phyloP scores from a whole-genome alignment of 371 early-diverging fungal species.

The Mortierella sp. region DNA sequence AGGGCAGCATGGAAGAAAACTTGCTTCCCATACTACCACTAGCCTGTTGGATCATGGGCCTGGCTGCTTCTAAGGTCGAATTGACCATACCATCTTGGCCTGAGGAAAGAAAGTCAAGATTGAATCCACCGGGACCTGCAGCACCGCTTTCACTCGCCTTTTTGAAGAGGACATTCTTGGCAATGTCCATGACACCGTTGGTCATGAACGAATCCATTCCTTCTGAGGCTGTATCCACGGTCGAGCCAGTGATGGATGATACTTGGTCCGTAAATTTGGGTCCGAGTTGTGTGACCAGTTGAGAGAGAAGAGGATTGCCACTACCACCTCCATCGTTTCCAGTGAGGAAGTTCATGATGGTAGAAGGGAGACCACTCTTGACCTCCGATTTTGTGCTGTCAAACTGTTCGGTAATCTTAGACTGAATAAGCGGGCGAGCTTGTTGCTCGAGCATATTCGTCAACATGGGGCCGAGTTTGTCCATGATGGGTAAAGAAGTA shows the following conservation, averaged over 20 bases:
- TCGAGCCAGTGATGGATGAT: slow-evolving; percentile 24
- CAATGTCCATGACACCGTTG: slow-evolving; percentile 46
- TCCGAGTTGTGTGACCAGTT: slow-evolving; percentile 25
- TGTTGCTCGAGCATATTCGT: slow-evolving; percentile 37
- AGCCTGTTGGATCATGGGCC: slow-evolving; percentile 47
- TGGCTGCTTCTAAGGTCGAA: slow-evolving; percentile 34
- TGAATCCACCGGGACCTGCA: slow-evolving; percentile 25
- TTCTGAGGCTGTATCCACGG: slow-evolving; percentile 46
- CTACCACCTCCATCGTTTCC: slow-evolving; percentile 14
- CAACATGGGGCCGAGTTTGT: slow-evolving; percentile 27
- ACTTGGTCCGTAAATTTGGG: slow-evolving; percentile 17
- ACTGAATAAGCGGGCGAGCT: slow-evolving; percentile 45
- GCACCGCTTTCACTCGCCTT: slow-evolving; percentile 6
- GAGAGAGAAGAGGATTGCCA: slow-evolving; percentile 23
- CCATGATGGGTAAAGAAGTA: slow-evolving; percentile 18
- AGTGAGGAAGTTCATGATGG: slow-evolving; percentile 26
- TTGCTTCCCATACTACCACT: slow-evolving; percentile 44
- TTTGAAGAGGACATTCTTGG: slow-evolving; percentile 30
- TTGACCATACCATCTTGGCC: slow-evolving; percentile 48
- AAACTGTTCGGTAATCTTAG: slow-evolving; percentile 41
- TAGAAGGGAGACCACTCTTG: slow-evolving; percentile 36
- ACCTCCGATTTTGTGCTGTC: slow-evolving; percentile 31
- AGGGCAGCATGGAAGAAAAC: slow-evolving; percentile 29
- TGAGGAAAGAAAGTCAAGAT: slow-evolving; percentile 35
- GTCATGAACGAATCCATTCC: slow-evolving; percentile 51